Evolutionary conservation across 441 rosid genomes (phyloP), one percentile per base, ranked within the genome.

Genomic region (Iberis amara): DNA sequence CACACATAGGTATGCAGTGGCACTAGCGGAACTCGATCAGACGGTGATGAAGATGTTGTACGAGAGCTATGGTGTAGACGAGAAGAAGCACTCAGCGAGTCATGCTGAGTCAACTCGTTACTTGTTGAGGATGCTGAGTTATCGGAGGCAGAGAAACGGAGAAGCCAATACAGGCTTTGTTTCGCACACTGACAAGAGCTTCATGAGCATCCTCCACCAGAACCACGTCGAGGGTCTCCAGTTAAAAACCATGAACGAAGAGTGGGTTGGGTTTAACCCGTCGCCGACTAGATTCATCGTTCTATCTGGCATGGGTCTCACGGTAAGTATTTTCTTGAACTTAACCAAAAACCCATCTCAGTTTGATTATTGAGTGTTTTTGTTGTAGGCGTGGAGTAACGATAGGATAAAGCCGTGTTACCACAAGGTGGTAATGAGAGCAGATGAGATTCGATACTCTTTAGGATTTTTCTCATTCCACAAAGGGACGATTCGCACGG

Each of bases 181-280:
- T 50, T 79, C 56, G 27, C 92, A 86, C 10, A 76, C 85, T 2
- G 91, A 86, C 59, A 86, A 79, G 68, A 75, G 80, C 66, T 73
- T 86, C 63, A 49, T 77, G 33, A 53, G 80, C 14, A 72, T 86
- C 33, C 74, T 81, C 54, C 89, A 81, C 49, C 85, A 79, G 35
- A 77, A 82, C 76, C 69, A 78, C 2, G 71, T 81, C 2, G 42
- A 55, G 6, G 91, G 86, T 24, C 64, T 86, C 56, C 68, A 79
- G 63, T 28, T 86, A 14, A 66, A 68, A 65, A 69, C 64, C 10
- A 76, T 63, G 40, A 69, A 68, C 21, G 81, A 74, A 3, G 69
- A 69, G 0, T 81, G 89, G 89, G 59, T 81, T 30, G 15, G 57
- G 26, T 65, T 71, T 41, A 49, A 70, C 10, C 77, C 81, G 3